Evolutionary conservation across 2,329 filamentous ascomycete genomes (phyloP).

Genomic region (Cercospora sp.): DNA sequence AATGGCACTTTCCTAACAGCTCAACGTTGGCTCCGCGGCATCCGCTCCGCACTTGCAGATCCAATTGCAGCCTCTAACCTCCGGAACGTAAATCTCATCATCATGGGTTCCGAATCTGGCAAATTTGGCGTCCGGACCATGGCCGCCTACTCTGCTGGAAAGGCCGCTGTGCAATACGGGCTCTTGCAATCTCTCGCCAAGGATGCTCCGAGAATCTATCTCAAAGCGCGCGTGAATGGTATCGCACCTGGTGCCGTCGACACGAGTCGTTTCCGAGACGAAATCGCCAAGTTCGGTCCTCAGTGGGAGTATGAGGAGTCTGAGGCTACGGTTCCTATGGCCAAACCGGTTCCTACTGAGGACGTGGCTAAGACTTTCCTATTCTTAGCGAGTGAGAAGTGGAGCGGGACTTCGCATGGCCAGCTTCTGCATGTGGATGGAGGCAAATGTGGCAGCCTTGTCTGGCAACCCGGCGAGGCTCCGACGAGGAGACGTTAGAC

Average conservation of each 20-base stretch:
- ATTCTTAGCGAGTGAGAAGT: conserved; percentile 51
- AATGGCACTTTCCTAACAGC: conserved; percentile 48
- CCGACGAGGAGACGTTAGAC: background rate
- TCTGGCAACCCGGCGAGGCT: conserved; percentile 25
- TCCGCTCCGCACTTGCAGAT: conserved; percentile 34
- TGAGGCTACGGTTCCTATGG: conserved; percentile 47
- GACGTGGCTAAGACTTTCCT: conserved; percentile 49
- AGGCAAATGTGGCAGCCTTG: conserved; percentile 45
- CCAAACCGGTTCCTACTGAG: conserved; percentile 42
- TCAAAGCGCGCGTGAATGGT: conserved; percentile 47
- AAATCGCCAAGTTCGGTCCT: conserved; percentile 43
- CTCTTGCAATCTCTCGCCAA: conserved; percentile 46
- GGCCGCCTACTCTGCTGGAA: conserved; percentile 49
- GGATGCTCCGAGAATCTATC: conserved; percentile 44
- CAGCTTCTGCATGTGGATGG: conserved; percentile 50
- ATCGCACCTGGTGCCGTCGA: conserved; percentile 51
- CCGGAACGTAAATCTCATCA: conserved; percentile 45
- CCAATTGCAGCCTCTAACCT: conserved; percentile 12
- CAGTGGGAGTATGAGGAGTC: conserved; percentile 46
- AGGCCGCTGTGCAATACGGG: conserved; percentile 50
- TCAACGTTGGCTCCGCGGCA: conserved; percentile 45
- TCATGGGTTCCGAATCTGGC: conserved; percentile 51
- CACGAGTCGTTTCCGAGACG: conserved; percentile 47
- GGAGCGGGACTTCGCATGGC: conserved; percentile 48
- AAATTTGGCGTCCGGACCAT: conserved; percentile 48